Evolutionary conservation across 2,329 filamentous ascomycete genomes (phyloP), one percentile per base, ranked within the genome.

Genomic region (Cytospora piceicola): DNA sequence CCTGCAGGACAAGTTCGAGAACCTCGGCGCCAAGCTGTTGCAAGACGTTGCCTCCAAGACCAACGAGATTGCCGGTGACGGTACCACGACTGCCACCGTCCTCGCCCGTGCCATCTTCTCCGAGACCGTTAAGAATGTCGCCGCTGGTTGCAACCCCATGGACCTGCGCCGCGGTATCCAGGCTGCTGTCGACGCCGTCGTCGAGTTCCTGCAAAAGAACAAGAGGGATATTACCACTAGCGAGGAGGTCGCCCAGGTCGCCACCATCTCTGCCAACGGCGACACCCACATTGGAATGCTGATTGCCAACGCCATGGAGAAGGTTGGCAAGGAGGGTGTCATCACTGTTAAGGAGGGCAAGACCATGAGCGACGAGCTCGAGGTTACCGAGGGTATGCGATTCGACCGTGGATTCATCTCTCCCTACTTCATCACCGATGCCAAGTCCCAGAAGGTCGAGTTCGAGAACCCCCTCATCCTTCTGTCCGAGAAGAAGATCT

Each of bases 311-410:
- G 95, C 95, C 73, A 99, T 99, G 95, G 95, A 99, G 88, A 97
- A 96, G 88, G 95, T 99, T 70, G 95, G 95, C 81, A 99, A 99
- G 88, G 95, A 99, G 85, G 95, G 95, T 85, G 95, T 99, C 76
- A 99, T 99, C 80, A 99, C 95, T 66, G 94, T 98, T 77, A 99
- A 99, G 90, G 95, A 99, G 87, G 95, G 95, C 78, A 99, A 98
- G 91, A 98, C 95, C 68, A 90, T 96, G 77, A 89, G 92, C 75
- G 95, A 99, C 74, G 95, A 99, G 88, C 90, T 99, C 64, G 95
- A 99, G 84, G 90, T 99, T 69, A 99, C 95, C 67, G 95, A 99
- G 90, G 95, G 95, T 79, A 99, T 99, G 95, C 93, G 95, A 81
- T 99, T 99, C 83, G 95, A 99, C 88, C 94, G 95, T 77, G 95